phyloP scores from a whole-genome alignment of 805 yeast species.

The Yarrowia porcina region DNA sequence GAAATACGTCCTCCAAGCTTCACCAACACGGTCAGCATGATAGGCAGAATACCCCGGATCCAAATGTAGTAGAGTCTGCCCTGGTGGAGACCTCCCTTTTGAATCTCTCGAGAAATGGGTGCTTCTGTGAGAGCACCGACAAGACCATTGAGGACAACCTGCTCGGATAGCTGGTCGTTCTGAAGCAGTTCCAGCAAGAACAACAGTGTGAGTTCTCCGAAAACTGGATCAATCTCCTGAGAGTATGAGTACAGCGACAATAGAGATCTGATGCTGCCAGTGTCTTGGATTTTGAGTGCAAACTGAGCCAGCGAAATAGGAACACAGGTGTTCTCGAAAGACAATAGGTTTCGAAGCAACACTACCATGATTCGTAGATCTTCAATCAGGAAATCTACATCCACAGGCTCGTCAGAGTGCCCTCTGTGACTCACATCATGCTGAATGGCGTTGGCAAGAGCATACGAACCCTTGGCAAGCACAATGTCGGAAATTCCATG shows the following conservation, averaged over 20 bases:
- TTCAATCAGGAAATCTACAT: constrained; percentile 45
- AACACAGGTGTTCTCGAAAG: constrained; percentile 31
- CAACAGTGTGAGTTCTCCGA: constrained; percentile 68
- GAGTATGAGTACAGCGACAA: constrained; percentile 66
- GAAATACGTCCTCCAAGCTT: constrained; percentile 60
- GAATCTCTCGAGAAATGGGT: constrained; percentile 63
- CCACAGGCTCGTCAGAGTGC: not conserved
- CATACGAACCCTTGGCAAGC: constrained; percentile 62
- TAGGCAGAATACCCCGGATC: constrained; percentile 78
- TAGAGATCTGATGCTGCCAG: constrained; percentile 60
- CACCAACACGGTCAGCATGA: constrained; percentile 56
- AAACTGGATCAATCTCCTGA: constrained; percentile 60
- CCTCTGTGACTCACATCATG: constrained; percentile 43
- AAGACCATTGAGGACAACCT: constrained; percentile 60
- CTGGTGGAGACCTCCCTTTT: constrained; percentile 54
- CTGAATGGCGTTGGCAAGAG: constrained; percentile 56
- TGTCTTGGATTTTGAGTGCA: constrained; percentile 51
- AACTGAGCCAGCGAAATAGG: constrained; percentile 40
- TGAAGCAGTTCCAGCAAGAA: constrained; percentile 67
- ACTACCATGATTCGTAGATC: constrained; percentile 63
- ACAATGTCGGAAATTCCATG: constrained; percentile 56
- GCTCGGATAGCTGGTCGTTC: constrained; percentile 61
- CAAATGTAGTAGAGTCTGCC: constrained; percentile 67
- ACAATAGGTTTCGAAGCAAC: constrained; percentile 56
- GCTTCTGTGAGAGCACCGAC: constrained; percentile 69